Evolutionary conservation across 1,139 yeast genomes (phyloP), one percentile per base, ranked within the genome.

Genomic region (Debaryomyces robertsiae): DNA sequence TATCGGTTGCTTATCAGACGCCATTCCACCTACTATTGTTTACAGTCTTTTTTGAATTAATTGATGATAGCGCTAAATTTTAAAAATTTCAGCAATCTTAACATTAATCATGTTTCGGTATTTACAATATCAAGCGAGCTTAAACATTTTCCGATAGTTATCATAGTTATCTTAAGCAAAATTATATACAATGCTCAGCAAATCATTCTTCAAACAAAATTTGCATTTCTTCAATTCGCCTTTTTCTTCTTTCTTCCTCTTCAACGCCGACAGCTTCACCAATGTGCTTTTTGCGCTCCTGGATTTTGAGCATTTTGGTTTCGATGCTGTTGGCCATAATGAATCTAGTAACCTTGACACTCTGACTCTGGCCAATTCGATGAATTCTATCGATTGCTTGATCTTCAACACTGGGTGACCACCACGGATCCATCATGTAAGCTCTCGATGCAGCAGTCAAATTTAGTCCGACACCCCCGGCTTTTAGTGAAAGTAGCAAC

Each of bases 391-490:
- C 98, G 49, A 93, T 89, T 0, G 98, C 98, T 61, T 93, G 98
- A 32, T 88, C 89, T 56, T 93, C 98, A 31, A 88, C 81, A 42
- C 96, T 89, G 32, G 89, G 95, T 18, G 94, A 86, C 98, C 98
- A 93, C 95, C 96, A 93, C 0, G 98, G 98, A 55, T 93, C 98
- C 91, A 93, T 86, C 79, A 93, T 75, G 54, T 83, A 90, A 6
- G 95, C 98, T 32, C 80, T 75, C 0, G 88, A 84, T 0, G 98
- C 96, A 35, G 84, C 80, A 0, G 96, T 91, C 46, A 93, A 67
- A 56, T 93, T 93, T 48, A 93, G 71, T 0, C 98, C 98, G 6
- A 91, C 96, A 3, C 98, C 98, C 13, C 98, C 98, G 0, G 98
- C 95, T 60, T 89, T 91, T 46, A 91, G 67, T 1, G 96, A 86